These are phyloP conservation scores for Collybiopsis confluens DNA, from an alignment of 768 basidiomycete species.

Conservation along the genomic window DNA sequence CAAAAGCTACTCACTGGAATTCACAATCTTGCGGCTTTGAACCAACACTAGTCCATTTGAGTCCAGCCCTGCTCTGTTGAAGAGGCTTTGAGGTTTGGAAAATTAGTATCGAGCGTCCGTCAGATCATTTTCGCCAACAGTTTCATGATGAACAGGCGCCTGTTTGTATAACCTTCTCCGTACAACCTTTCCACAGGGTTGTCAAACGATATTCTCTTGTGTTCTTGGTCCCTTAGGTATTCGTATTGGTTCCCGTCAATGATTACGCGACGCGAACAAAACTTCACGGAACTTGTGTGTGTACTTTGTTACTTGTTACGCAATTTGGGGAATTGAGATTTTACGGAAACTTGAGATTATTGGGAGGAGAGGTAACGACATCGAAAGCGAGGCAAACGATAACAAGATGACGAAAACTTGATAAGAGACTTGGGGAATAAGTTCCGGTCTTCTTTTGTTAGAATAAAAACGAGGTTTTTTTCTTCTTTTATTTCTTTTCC, in stretches of 20 bases:
- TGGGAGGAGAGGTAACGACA: conserved; percentile 42
- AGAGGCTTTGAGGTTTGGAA: too few relatives aligned
- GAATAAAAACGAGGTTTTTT: conserved; percentile 33
- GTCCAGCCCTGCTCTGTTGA: too few relatives aligned
- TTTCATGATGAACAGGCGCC: too few relatives aligned
- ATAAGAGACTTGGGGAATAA: conserved; percentile 32
- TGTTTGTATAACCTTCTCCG: too few relatives aligned
- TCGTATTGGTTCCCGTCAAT: neutral
- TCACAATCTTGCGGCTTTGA: too few relatives aligned
- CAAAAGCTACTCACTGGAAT: too few relatives aligned
- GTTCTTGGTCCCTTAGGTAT: neutral
- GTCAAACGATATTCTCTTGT: neutral
- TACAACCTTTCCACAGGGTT: neutral
- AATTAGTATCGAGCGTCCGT: neutral
- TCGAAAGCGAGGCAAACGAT: conserved; percentile 40
- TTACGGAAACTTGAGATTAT: conserved; percentile 7
- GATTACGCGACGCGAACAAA: neutral
- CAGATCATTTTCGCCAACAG: neutral
- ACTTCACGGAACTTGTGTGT: too few relatives aligned
- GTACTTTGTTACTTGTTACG: too few relatives aligned
- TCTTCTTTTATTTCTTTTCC: too few relatives aligned
- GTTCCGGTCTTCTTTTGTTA: conserved; percentile 44
- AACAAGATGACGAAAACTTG: conserved; percentile 55
- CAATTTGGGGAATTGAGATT: too few relatives aligned
- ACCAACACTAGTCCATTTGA: too few relatives aligned